Base-by-base conservation (phyloP, 495 filamentous ascomycete genomes). In the Echria macrotheca region DNA sequence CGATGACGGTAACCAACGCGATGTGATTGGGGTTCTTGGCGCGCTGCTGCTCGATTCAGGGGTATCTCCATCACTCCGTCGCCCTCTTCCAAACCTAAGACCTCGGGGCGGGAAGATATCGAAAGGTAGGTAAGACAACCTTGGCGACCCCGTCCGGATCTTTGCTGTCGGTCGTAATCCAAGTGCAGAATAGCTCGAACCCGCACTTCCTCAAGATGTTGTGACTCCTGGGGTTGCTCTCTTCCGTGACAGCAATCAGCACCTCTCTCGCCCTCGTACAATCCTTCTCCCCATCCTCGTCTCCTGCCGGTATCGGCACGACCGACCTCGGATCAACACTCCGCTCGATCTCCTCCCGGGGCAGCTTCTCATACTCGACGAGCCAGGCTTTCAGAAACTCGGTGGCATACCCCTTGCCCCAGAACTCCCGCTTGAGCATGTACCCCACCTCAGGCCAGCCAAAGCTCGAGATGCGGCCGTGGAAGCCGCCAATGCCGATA, bases 401-500 rank as follows among this genome's bases (percentile, higher is more conserved):
- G 0, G 69, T 72, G 14, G 56, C 74, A 18, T 69, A 54, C 24
- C 74, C 74, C 46, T 54, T 61, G 0, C 73, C 73, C 73, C 74
- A 78, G 24, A 24, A 32, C 49, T 74, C 69, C 31, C 48, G 59
- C 25, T 52, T 56, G 21, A 78, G 49, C 57, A 76, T 72, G 49
- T 76, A 78, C 12, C 75, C 75, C 10, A 75, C 42, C 56, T 73
- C 73, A 1, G 73, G 74, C 71, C 71, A 74, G 8, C 70, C 69
- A 7, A 66, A 47, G 15, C 17, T 26, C 21, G 33, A 47, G 14
- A 21, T 6, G n/a, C 23, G 25, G 7, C 43, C 51, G 36, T 69
- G 63, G 11, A 50, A 50, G 6, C 70, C 69, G 15, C 70, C 70
- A n/a, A 61, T 49, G 2, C 71, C 71, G 33, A 74, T 65, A 6